A percentile compares a stretch with the other conserved stretches of the same genome.
These are phyloP conservation scores for Strobilomyces dryophilus DNA, from an alignment of 768 basidiomycete species.

Conservation along the genomic window DNA sequence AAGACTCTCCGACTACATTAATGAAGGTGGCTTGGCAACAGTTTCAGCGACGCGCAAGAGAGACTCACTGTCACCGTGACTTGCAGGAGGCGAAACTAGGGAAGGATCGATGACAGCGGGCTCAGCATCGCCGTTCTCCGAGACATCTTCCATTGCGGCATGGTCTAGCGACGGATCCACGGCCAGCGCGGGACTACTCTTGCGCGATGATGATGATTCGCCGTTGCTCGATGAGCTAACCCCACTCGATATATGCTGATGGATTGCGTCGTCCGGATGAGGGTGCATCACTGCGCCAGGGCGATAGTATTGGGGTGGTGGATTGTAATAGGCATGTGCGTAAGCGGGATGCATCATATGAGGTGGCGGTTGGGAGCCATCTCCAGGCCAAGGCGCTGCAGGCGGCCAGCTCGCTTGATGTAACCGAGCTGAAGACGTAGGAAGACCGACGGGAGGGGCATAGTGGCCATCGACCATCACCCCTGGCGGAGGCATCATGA, in stretches of 20 bases:
- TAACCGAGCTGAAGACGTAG: conserved; percentile 50
- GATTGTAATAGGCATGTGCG: conserved; percentile 32
- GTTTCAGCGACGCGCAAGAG: conserved; percentile 22
- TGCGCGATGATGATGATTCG: conserved; percentile 27
- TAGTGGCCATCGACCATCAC: conserved; percentile 41
- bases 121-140: conserved; percentile 13
- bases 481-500: conserved; percentile 40
- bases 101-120: conserved; percentile 37
- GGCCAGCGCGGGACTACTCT: conserved; percentile 20
- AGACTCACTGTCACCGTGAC: conserved; percentile 17
- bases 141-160: conserved; percentile 9
- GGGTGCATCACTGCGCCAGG: conserved; percentile 24
- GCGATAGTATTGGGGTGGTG: conserved; percentile 49
- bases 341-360: conserved; percentile 35
- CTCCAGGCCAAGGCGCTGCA: conserved; percentile 32
- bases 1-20: conserved; percentile 29
- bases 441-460: conserved; percentile 40
- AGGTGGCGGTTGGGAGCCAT: conserved; percentile 35
- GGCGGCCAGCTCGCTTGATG: conserved; percentile 41
- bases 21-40: conserved; percentile 35
- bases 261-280: conserved; percentile 11
- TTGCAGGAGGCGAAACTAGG: conserved; percentile 25
- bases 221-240: conserved; percentile 20
- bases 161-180: conserved; percentile 25
- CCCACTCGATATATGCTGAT: conserved; percentile 23